Conservation (phyloP, 441 rosid species). For the Corymbia citriodora region DNA sequence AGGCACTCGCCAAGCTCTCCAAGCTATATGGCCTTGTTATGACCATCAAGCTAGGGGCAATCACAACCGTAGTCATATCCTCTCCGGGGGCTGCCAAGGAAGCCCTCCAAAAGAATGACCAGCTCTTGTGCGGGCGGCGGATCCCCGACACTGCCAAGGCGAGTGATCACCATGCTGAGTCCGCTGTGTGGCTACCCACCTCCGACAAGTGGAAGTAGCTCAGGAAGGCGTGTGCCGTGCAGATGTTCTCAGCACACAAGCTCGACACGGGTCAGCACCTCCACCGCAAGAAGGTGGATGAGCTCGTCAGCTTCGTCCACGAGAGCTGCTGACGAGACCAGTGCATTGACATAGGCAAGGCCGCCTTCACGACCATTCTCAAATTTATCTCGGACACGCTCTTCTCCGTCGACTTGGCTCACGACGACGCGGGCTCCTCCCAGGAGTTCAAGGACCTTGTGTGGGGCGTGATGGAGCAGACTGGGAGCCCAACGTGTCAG, state of each 20-base stretch:
- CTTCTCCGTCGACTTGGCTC: neutral
- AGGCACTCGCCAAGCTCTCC: neutral
- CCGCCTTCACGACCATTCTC: neutral
- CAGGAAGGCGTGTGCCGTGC: neutral
- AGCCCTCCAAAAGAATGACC: conserved; percentile 4
- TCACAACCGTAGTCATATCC: conserved; percentile 2
- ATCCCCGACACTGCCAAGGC: neutral
- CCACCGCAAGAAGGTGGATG: neutral
- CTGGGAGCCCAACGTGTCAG: conserved; percentile 3
- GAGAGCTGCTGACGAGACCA: neutral
- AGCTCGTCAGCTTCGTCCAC: neutral
- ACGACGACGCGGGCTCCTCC: neutral
- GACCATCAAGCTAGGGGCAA: neutral
- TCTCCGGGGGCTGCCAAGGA: neutral
- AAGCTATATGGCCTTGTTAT: neutral
- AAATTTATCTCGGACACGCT: neutral
- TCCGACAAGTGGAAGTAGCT: neutral
- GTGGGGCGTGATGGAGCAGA: neutral
- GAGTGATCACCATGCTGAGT: neutral
- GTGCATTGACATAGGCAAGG: neutral
- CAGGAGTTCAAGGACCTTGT: conserved; percentile 2
- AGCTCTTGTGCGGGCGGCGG: neutral
- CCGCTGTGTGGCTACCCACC: neutral
- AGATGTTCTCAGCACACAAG: neutral
- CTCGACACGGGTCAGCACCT: neutral